These are phyloP conservation scores for Cladosporium sp. DNA, from an alignment of 2,329 filamentous ascomycete genomes.

Conservation along the genomic window DNA sequence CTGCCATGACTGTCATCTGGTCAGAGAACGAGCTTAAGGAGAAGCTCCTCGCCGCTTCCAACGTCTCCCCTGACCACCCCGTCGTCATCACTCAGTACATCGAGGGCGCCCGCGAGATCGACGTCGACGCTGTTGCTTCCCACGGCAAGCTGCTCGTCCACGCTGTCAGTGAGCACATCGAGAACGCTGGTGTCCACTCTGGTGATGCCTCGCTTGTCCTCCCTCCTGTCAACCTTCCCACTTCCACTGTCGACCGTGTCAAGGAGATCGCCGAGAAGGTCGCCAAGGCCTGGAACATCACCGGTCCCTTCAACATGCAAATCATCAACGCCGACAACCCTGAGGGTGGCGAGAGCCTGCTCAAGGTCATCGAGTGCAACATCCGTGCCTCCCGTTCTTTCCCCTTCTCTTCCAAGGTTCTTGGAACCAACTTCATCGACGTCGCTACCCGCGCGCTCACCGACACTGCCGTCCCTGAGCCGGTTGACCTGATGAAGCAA, in stretches of 20 bases:
- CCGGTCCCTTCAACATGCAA: constrained; percentile 99
- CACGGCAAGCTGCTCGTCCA: constrained; percentile 83
- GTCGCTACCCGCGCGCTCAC: constrained; percentile 89
- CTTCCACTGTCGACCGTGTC: constrained; percentile 72
- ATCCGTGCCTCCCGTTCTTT: constrained; percentile 95
- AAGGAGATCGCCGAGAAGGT: constrained; percentile 97
- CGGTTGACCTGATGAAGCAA: constrained; percentile 79
- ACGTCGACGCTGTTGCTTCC: constrained; percentile 88
- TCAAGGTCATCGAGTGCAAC: constrained; percentile 99
- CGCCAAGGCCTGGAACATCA: constrained; percentile 94
- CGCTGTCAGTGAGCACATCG: constrained; percentile 90
- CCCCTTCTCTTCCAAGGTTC: constrained; percentile 96
- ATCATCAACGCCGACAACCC: constrained; percentile 77
- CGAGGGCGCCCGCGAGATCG: constrained; percentile 91
- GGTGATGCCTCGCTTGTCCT: constrained; percentile 94
- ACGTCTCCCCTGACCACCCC: constrained; percentile 91
- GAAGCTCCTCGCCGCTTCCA: constrained; percentile 84
- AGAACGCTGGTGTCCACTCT: constrained; percentile 96
- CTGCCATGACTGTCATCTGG: constrained; percentile 96
- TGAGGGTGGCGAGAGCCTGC: constrained; percentile 66
- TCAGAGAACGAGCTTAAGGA: constrained; percentile 85
- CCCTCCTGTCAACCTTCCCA: constrained; percentile 75
- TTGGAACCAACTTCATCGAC: constrained; percentile 95
- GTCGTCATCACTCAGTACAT: constrained; percentile 99
- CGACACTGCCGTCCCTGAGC: constrained; percentile 75